These are phyloP conservation scores for Bretschneidera sinensis DNA, from an alignment of 345 rosid genomes.

Conservation along the genomic window DNA sequence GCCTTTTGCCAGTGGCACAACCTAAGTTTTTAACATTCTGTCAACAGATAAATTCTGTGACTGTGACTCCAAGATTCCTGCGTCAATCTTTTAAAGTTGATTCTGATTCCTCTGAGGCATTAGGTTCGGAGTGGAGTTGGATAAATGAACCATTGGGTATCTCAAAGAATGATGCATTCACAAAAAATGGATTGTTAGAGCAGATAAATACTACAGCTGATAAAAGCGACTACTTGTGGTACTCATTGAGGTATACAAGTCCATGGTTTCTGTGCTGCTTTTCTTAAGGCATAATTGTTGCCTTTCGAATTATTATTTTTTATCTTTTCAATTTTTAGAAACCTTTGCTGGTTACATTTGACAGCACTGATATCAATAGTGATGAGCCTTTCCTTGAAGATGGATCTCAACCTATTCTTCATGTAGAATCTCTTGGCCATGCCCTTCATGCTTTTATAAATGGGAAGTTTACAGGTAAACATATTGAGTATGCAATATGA, in stretches of 20 bases:
- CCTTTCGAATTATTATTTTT: not conserved
- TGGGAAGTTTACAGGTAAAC: conserved; percentile 68
- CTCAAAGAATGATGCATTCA: conserved; percentile 56
- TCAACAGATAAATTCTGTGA: conserved; percentile 68
- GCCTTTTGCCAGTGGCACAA: conserved; percentile 1
- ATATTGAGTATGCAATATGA: too few species aligned
- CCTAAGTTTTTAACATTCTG: conserved; percentile 5
- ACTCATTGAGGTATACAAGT: conserved; percentile 61
- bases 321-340: too few species aligned
- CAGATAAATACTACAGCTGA: conserved; percentile 89
- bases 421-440: conserved; percentile 82
- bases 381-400: conserved; percentile 54
- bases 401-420: conserved; percentile 71
- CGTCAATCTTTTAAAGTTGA: conserved; percentile 39
- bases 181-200: conserved; percentile 68
- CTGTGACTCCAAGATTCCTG: conserved; percentile 43
- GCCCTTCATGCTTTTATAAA: conserved; percentile 75
- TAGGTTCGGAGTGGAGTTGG: conserved; percentile 73
- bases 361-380: conserved; percentile 46
- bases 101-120: conserved; percentile 37
- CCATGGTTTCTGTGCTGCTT: not conserved
- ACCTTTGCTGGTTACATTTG: conserved; percentile 4
- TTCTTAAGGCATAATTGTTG: conserved; percentile 10
- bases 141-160: conserved; percentile 79
- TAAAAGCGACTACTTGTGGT: conserved; percentile 87